Conservation (phyloP, 2,329 filamentous ascomycete species). For the Raffaelea deltoideospora region DNA sequence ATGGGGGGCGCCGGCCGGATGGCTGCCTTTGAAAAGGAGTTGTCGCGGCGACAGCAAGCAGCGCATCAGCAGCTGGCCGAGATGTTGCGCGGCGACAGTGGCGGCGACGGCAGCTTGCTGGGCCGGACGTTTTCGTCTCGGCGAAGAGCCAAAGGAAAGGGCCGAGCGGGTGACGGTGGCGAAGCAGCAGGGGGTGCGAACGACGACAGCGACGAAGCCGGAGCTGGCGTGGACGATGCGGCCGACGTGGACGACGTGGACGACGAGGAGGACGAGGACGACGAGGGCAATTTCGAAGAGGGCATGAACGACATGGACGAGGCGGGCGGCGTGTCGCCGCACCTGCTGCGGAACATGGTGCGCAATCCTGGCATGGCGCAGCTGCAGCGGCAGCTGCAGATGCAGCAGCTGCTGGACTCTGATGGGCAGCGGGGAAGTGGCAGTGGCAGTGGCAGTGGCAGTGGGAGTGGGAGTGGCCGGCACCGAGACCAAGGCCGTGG, state of each 20-base stretch:
- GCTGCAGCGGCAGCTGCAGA: conserved; percentile 3
- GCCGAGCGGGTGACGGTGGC: not conserved
- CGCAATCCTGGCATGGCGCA: conserved; percentile 6
- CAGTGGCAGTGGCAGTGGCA: not conserved
- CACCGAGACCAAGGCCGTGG: too few species aligned
- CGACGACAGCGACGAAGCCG: not conserved
- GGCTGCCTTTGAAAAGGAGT: conserved; percentile 34
- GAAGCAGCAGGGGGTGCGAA: not conserved
- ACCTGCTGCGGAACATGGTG: conserved; percentile 1
- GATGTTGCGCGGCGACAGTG: conserved; percentile 6
- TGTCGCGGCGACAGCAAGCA: conserved; percentile 30
- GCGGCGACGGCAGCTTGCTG: conserved; percentile 8
- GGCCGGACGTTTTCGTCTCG: conserved; percentile 21
- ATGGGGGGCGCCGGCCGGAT: conserved; percentile 11
- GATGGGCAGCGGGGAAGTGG: not conserved
- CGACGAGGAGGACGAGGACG: not conserved
- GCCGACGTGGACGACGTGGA: not conserved
- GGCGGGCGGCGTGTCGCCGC: not conserved
- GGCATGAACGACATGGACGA: too few species aligned
- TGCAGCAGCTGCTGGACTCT: not conserved
- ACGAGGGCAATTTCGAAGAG: not conserved
- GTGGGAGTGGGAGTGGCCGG: not conserved
- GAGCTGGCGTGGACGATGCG: not conserved
- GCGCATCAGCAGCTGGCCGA: conserved; percentile 21
- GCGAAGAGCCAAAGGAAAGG: conserved; percentile 14